These are phyloP conservation scores for Zanthoxylum bungeanum DNA, from an alignment of 345 rosid species.

Conservation along the genomic window DNA sequence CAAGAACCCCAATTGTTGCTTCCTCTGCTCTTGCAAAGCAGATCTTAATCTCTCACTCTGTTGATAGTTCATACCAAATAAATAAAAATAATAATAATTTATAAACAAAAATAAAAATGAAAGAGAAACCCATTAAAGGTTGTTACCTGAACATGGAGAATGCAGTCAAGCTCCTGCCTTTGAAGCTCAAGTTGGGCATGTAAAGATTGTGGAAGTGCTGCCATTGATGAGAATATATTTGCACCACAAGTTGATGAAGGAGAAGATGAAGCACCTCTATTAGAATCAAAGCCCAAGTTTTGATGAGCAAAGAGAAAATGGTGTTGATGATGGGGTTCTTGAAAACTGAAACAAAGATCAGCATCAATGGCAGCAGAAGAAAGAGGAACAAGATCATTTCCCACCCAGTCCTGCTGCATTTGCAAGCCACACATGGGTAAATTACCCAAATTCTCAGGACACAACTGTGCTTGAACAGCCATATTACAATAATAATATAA, in stretches of 20 bases:
- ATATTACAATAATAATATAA: too few relatives aligned
- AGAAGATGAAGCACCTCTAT: slow-evolving; percentile 10
- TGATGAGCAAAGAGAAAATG: slow-evolving; percentile 11
- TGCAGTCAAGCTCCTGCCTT: slow-evolving; percentile 33
- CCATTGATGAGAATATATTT: slow-evolving; percentile 18
- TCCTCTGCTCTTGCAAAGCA: slow-evolving; percentile 34
- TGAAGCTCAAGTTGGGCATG: slow-evolving; percentile 37
- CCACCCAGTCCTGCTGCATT: slow-evolving; percentile 26
- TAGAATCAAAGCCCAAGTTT: slow-evolving; percentile 5
- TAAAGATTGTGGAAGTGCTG: slow-evolving; percentile 18
- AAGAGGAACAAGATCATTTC: slow-evolving; percentile 14
- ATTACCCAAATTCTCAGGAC: slow-evolving; percentile 24
- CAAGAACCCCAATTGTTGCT: slow-evolving; percentile 21
- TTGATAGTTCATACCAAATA: not conserved
- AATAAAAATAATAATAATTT: not conserved
- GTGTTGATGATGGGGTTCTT: slow-evolving; percentile 22
- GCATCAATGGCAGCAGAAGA: not conserved
- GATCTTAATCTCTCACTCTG: slow-evolving; percentile 36
- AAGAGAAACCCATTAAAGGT: not conserved
- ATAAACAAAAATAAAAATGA: not conserved
- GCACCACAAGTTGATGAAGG: slow-evolving; percentile 2
- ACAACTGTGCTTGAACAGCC: slow-evolving; percentile 40
- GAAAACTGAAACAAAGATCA: slow-evolving; percentile 12
- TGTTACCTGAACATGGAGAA: slow-evolving; percentile 33
- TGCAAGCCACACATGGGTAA: slow-evolving; percentile 24